A percentile compares a stretch with the other conserved stretches of the same genome.
Evolutionary conservation across 495 filamentous ascomycete genomes (phyloP).

Genomic region (Neurospora cerealis): DNA sequence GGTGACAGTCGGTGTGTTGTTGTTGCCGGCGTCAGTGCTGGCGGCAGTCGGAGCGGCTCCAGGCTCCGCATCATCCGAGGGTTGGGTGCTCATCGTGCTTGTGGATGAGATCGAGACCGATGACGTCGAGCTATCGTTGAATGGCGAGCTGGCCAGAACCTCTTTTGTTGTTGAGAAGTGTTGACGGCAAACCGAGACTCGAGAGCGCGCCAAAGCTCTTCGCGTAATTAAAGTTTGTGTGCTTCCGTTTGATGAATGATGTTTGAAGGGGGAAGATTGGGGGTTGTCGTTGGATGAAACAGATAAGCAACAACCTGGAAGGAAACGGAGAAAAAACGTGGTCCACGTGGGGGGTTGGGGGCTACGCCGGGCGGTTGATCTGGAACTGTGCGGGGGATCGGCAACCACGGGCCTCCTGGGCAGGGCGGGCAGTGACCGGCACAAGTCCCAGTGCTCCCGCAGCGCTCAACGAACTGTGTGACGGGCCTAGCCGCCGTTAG

Average conservation of each 20-base stretch:
- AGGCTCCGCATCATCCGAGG: background rate
- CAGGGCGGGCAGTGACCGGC: background rate
- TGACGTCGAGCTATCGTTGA: background rate
- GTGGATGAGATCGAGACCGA: background rate
- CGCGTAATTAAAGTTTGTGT: background rate
- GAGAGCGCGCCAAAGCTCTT: background rate
- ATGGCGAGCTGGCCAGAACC: background rate
- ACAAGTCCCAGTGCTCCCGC: background rate
- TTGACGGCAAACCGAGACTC: background rate
- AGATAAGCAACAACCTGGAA: background rate
- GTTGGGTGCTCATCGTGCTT: background rate
- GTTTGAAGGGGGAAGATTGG: background rate
- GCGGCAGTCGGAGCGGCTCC: background rate
- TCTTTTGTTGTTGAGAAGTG: background rate
- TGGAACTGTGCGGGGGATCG: background rate
- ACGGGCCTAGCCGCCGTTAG: background rate
- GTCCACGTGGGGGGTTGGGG: background rate
- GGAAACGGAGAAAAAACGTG: background rate
- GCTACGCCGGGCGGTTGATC: background rate
- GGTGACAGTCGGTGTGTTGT: background rate
- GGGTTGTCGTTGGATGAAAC: background rate
- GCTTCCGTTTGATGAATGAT: background rate
- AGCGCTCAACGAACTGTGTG: background rate
- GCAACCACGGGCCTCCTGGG: background rate
- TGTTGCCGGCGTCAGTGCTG: background rate